Evolutionary conservation across 108 stramenopile genomes (phyloP), one percentile per base, ranked within the genome.

Genomic region (Fragilariopsis cylindrus): DNA sequence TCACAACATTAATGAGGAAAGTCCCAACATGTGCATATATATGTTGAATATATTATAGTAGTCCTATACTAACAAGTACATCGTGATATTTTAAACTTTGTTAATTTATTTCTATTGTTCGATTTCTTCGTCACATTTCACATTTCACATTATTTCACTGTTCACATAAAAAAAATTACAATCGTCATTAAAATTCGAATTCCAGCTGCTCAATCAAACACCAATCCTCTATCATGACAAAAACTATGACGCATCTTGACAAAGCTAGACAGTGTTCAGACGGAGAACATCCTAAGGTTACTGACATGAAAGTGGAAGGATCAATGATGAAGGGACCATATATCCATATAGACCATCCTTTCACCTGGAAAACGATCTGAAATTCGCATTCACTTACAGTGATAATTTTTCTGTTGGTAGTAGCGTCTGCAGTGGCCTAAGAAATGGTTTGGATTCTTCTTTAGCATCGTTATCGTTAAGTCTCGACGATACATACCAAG

Each of bases 401-500:
- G 74, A 75, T 43, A 66, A 75, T 57, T 48, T 44, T 2, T 68
- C 66, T 7, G 16, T 75, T 21, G 74, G 74, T 3, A 75, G 74
- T 57, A 75, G 74, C 53, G 74, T 75, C 43, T 52, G 64, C 44
- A 75, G 74, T 57, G 74, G 74, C 7, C 18, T 75, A 40, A 54
- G 74, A 15, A 75, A 75, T 18, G 68, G 66, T 48, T 58, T 75
- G 48, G 66, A 68, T 57, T 75, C 74, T 11, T 68, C 74, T 0
- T 58, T 56, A 55, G 55, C 65, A 43, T 75, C 65, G 16, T n/a
- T 63, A 7, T 44, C 62, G 39, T 40, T 30, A 30, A 30, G 30
- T 30, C 30, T 63, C 43, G 62, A 63, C 43, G 43, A 63, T 5
- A 60, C 58, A 60, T 30, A 60, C 48, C 9, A 15, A n/a, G 65